Evolutionary conservation across 306 rosid species (phyloP).

Genomic region (Cicer bijugum): DNA sequence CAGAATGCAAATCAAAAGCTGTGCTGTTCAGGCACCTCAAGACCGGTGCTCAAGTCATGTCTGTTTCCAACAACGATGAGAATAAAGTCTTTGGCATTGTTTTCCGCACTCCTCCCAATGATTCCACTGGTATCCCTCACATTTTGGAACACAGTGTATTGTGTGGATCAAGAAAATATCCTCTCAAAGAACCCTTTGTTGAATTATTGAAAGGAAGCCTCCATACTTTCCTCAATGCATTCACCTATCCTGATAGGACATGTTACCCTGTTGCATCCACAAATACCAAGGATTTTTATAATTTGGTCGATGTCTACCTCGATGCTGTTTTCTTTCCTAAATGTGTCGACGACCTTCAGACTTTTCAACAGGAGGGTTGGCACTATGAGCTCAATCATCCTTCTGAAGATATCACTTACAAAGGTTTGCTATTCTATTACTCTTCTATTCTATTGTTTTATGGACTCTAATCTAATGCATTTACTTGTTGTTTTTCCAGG

Average conservation of each 20-base stretch:
- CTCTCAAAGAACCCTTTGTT: constrained; percentile 93
- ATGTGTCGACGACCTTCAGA: constrained; percentile 80
- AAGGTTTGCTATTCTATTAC: constrained; percentile 53
- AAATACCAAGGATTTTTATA: constrained; percentile 92
- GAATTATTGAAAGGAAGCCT: constrained; percentile 92
- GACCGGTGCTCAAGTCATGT: constrained; percentile 90
- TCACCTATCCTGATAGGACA: constrained; percentile 97
- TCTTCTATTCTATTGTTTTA: background rate
- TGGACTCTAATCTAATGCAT: background rate
- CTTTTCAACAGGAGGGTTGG: constrained; percentile 99
- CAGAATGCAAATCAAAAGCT: constrained; percentile 90
- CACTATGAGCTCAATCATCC: constrained; percentile 96
- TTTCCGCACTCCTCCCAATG: constrained; percentile 94
- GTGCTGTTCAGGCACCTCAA: constrained; percentile 74
- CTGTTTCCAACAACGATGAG: constrained; percentile 87
- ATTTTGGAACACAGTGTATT: constrained; percentile 94
- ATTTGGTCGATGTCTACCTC: constrained; percentile 92
- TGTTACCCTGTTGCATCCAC: constrained; percentile 99
- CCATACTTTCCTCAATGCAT: constrained; percentile 90
- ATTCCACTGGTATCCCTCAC: constrained; percentile 98
- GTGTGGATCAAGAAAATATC: constrained; percentile 95
- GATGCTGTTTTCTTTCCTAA: constrained; percentile 98
- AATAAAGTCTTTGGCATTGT: constrained; percentile 97
- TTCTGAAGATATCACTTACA: constrained; percentile 81
- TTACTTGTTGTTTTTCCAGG: constrained; percentile 55